Evolutionary conservation across 2,329 filamentous ascomycete species (phyloP), one percentile per base, ranked within the genome.

Genomic region (Emmonsiellopsis sp.): DNA sequence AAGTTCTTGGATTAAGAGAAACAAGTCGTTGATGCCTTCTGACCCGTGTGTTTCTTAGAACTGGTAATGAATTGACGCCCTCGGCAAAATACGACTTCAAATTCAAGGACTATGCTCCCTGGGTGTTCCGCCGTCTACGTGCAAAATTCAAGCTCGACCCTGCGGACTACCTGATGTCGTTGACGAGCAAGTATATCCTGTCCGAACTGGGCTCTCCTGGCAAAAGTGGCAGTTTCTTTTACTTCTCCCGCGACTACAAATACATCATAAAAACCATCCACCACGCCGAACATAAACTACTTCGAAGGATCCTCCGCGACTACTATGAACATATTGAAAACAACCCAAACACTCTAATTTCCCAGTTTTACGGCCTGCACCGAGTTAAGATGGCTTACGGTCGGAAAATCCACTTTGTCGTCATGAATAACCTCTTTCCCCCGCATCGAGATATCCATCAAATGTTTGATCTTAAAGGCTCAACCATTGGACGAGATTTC

Each of bases 231-330:
- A 97, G 91, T 71, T 98, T 98, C 76, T 98, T 98, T 75, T 98
- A 98, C 77, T 98, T 97, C 74, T 97, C 93, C 47, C 82, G 93
- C 64, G 93, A 98, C 73, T 98, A 98, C 79, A 97, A 96, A 73
- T 98, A 98, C 74, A 98, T 98, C 73, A 98, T 98, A 81, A 98
- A 98, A 74, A 98, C 93, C 20, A 97, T 98, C 61, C 93, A 98
- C 68, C 93, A 97, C 64, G 83, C 84, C 62, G 93, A 98, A 59
- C 75, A 77, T 62, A 77, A 77, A 59, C 60, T 77, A 35, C 62
- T 76, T 20, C 69, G 73, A 52, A 74, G 68, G 61, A 76, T 76
- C n/a, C 66, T 78, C 31, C 89, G 86, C 66, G 88, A 97, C 57
- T 98, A 98, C 72, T 96, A 96, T 73, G 78, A 87, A 54, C 93